phyloP scores from a whole-genome alignment of 768 basidiomycete genomes.

The Cystofilobasidium macerans region DNA sequence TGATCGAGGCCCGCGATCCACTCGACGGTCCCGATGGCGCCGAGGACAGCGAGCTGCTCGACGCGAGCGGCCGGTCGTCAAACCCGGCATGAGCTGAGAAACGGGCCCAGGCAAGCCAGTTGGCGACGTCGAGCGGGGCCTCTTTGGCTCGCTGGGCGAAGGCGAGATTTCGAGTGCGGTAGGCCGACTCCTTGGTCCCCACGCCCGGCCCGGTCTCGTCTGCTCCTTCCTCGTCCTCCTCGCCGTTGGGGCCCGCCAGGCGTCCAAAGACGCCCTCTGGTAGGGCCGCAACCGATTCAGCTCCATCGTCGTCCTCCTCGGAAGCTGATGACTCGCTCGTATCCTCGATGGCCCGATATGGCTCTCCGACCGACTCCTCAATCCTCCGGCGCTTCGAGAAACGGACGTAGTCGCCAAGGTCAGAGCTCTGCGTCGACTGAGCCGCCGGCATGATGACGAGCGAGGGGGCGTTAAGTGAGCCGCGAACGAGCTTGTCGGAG shows the following conservation, averaged over 20 bases:
- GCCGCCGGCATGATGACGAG: background rate
- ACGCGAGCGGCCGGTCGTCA: slow-evolving; percentile 17
- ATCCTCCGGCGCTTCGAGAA: background rate
- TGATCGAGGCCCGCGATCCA: slow-evolving; percentile 33
- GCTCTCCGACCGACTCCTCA: background rate
- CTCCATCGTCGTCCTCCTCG: slow-evolving; percentile 19
- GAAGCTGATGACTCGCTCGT: slow-evolving; percentile 10
- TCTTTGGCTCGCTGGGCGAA: slow-evolving; percentile 31
- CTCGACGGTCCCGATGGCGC: slow-evolving; percentile 20
- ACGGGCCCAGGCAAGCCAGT: slow-evolving; percentile 36
- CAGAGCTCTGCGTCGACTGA: too few species aligned
- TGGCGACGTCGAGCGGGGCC: slow-evolving; percentile 30
- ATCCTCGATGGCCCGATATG: slow-evolving; percentile 8
- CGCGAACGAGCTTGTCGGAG: slow-evolving; percentile 2
- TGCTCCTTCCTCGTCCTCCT: too few species aligned
- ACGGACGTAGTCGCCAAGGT: background rate
- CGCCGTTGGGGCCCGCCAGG: slow-evolving; percentile 22
- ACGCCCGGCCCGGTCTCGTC: slow-evolving; percentile 29
- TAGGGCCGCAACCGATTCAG: slow-evolving; percentile 29
- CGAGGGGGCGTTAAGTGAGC: background rate
- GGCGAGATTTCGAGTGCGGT: slow-evolving; percentile 29
- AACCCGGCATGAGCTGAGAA: slow-evolving; percentile 29
- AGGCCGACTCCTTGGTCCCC: slow-evolving; percentile 30
- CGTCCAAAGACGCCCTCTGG: slow-evolving; percentile 31
- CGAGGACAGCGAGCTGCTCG: slow-evolving; percentile 23